These are phyloP conservation scores for Zea luxurians DNA, from an alignment of 176 grass and related monocot genomes.

Conservation along the genomic window DNA sequence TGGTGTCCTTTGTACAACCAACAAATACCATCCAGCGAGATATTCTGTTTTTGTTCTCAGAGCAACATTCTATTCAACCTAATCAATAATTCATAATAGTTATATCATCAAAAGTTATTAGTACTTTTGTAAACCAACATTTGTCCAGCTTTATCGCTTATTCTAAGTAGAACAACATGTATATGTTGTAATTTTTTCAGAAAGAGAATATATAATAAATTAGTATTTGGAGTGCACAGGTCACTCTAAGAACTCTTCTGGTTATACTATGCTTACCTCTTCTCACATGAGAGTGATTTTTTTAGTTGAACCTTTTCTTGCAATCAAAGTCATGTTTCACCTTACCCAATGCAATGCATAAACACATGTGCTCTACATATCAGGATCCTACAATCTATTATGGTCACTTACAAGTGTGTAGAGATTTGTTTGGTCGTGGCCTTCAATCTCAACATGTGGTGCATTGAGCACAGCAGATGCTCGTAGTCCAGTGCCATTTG, in stretches of 20 bases:
- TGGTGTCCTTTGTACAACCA: slow-evolving; percentile 27
- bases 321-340: slow-evolving; percentile 49
- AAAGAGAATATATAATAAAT: neutral
- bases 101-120: slow-evolving; percentile 16
- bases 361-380: slow-evolving; percentile 29
- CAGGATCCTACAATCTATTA: slow-evolving; percentile 47
- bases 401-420: slow-evolving; percentile 94
- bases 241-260: slow-evolving; percentile 21
- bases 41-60: slow-evolving; percentile 19
- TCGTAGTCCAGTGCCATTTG: slow-evolving; percentile 80
- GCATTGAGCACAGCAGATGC: slow-evolving; percentile 56
- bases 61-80: slow-evolving; percentile 32
- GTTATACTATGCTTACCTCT: slow-evolving; percentile 33
- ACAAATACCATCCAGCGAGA: neutral
- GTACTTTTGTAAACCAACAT: slow-evolving; percentile 6
- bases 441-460: slow-evolving; percentile 69
- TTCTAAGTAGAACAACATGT: slow-evolving; percentile 13
- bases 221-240: neutral
- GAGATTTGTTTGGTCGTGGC: slow-evolving; percentile 65
- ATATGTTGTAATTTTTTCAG: neutral
- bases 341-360: slow-evolving; percentile 31
- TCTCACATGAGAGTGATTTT: slow-evolving; percentile 30
- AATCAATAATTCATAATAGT: neutral
- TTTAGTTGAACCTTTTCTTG: slow-evolving; percentile 36
- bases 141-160: slow-evolving; percentile 16